Conservation (phyloP, 1,284 basidiomycete genomes). For the Wallemia hederae region DNA sequence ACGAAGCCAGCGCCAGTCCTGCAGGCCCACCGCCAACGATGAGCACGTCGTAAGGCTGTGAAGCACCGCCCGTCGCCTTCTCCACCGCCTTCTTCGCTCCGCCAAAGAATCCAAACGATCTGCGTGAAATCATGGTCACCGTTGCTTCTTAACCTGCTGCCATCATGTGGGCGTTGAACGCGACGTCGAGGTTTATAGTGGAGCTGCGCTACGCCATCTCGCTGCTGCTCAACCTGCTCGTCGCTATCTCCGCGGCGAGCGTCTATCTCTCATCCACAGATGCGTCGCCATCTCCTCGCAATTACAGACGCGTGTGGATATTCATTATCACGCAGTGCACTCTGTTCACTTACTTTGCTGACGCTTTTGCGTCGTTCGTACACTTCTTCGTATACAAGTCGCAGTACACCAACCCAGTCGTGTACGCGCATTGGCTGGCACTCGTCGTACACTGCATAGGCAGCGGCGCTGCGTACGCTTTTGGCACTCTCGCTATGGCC, state of each 20-base stretch:
- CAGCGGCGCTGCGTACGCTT: not conserved
- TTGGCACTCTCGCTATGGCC: not conserved
- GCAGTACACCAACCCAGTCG: not conserved
- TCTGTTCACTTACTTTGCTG: not conserved
- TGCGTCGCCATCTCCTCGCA: not conserved
- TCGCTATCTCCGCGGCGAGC: not conserved
- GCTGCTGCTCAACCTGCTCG: not conserved
- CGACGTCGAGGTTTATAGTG: not conserved
- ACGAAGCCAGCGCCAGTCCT: constrained; percentile 63
- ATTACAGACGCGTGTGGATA: not conserved
- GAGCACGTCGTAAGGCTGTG: constrained; percentile 43
- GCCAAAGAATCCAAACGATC: not conserved
- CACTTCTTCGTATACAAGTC: not conserved
- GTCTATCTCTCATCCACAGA: not conserved
- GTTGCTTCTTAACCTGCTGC: not conserved
- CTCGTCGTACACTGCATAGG: not conserved
- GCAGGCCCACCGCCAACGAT: constrained; percentile 85
- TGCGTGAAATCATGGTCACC: not conserved
- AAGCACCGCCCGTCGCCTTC: not conserved
- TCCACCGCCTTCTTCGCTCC: no score
- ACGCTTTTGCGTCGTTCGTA: not conserved
- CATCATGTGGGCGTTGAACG: not conserved
- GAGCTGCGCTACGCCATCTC: not conserved
- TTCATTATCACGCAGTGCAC: not conserved
- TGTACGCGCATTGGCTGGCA: not conserved